Evolutionary conservation across 192 early-diverging fungal species (phyloP), one percentile per base, ranked within the genome.

Genomic region (Rhizophlyctis rosea): DNA sequence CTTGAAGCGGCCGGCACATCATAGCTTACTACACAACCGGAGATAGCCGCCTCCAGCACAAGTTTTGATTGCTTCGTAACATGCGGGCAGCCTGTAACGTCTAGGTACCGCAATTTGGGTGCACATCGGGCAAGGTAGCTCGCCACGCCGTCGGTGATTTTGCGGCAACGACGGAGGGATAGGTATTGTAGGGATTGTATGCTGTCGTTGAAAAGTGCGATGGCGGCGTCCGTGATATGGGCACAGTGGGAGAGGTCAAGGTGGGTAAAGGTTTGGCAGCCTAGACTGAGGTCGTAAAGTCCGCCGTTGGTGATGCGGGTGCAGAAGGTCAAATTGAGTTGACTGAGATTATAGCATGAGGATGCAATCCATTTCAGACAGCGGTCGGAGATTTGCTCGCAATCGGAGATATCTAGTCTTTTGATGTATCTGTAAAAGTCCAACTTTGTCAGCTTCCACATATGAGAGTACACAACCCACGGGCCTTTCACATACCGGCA

Each of bases 321-420:
- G 73, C 80, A 81, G 53, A 81, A 81, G 0, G 61, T 60, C 11
- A 81, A 55, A 30, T 70, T 65, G 35, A 81, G 57, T 34, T 65
- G 44, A 21, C 23, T 61, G 21, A 81, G 65, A 29, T 81, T 54
- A 11, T 59, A 61, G 34, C 71, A 71, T 50, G 54, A 58, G 23
- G 71, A 64, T 3, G 80, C 75, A 24, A 81, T 69, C 77, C 77
- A 81, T 56, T 81, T 80, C 13, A 81, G 60, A 34, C 73, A 81
- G 25, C 70, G 76, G 68, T 81, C 78, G 14, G 76, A 54, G 31
- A 80, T 48, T 25, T 80, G 78, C 30, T 81, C 75, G 62, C 78
- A 81, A 47, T 80, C 79, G 34, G 68, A 60, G 1, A 75, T 36
- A 29, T 81, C 78, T 16, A 77, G 56, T 25, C 34, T 31, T 50